Evolutionary conservation across 1,284 basidiomycete species (phyloP).

Genomic region (Bondarzewia mesenterica): DNA sequence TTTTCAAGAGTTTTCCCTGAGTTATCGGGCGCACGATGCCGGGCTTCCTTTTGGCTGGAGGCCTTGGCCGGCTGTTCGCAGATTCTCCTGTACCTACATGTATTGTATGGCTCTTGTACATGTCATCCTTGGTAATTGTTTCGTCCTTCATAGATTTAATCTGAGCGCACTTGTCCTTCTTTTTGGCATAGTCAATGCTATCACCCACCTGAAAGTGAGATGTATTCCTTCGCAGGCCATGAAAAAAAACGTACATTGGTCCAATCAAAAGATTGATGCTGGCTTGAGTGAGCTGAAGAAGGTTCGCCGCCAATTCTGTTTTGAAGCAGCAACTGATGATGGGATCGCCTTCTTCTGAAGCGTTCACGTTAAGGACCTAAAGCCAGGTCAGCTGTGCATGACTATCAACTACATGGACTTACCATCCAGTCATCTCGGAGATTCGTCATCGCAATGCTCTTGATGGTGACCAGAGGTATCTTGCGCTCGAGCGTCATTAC

Average conservation of each 20-base stretch:
- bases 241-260: conserved; percentile 54
- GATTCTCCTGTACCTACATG: conserved; percentile 87
- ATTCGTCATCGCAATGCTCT: conserved; percentile 79
- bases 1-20: conserved; percentile 72
- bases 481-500: conserved; percentile 76
- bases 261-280: conserved; percentile 70
- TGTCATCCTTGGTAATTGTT: conserved; percentile 70
- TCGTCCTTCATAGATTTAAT: conserved; percentile 93
- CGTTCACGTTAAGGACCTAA: conserved; percentile 65
- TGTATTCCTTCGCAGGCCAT: not conserved
- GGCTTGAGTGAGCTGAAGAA: conserved; percentile 78
- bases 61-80: conserved; percentile 71
- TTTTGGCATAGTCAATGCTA: conserved; percentile 88
- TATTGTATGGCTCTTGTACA: conserved; percentile 93
- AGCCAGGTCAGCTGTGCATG: no score
- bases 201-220: no score
- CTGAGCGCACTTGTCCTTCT: conserved; percentile 90
- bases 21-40: conserved; percentile 80
- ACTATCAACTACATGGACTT: no score
- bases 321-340: conserved; percentile 91
- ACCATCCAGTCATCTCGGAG: conserved; percentile 95
- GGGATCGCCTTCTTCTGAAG: conserved; percentile 92
- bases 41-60: conserved; percentile 83
- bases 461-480: conserved; percentile 84
- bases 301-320: conserved; percentile 85